These are phyloP conservation scores for Scleroderma bovista DNA, from an alignment of 768 basidiomycete species.

Conservation along the genomic window DNA sequence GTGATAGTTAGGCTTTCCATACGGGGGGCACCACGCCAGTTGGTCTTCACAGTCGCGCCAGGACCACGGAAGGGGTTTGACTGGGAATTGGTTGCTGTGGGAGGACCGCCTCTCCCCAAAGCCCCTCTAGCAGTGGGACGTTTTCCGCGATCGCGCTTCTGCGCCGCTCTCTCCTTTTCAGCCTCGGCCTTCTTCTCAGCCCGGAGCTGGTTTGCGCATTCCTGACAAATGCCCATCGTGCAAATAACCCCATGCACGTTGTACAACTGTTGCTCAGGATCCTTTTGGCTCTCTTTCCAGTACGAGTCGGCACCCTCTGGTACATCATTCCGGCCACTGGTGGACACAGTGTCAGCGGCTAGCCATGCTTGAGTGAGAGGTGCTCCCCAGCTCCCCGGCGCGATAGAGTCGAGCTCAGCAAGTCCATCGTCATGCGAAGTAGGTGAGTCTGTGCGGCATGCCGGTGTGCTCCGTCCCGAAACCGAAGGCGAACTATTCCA, in stretches of 20 bases:
- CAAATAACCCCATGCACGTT: constrained; percentile 30
- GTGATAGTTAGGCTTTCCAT: no score
- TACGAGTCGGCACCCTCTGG: constrained; percentile 18
- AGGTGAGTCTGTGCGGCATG: constrained; percentile 1
- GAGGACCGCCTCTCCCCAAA: constrained; percentile 1
- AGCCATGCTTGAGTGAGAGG: constrained; percentile 6
- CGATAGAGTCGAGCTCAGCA: constrained; percentile 19
- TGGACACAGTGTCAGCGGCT: not conserved
- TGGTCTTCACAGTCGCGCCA: constrained; percentile 27
- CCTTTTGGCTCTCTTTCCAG: constrained; percentile 13
- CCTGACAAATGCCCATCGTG: constrained; percentile 32
- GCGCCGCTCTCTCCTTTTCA: constrained; percentile 13
- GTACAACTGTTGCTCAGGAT: constrained; percentile 16
- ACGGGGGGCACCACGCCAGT: constrained; percentile 25
- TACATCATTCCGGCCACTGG: constrained; percentile 11
- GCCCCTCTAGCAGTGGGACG: constrained; percentile 3
- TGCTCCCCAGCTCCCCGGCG: constrained; percentile 18
- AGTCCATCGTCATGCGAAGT: constrained; percentile 6
- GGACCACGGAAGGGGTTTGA: constrained; percentile 21
- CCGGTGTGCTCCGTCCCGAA: constrained; percentile 16
- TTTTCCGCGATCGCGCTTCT: constrained; percentile 13
- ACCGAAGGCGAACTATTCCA: constrained; percentile 16
- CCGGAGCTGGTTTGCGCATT: constrained; percentile 26
- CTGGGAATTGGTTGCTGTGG: constrained; percentile 1
- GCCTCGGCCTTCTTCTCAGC: constrained; percentile 10